phyloP scores from a whole-genome alignment of 331 rosid genomes.

The Phaseolus coccineus region DNA sequence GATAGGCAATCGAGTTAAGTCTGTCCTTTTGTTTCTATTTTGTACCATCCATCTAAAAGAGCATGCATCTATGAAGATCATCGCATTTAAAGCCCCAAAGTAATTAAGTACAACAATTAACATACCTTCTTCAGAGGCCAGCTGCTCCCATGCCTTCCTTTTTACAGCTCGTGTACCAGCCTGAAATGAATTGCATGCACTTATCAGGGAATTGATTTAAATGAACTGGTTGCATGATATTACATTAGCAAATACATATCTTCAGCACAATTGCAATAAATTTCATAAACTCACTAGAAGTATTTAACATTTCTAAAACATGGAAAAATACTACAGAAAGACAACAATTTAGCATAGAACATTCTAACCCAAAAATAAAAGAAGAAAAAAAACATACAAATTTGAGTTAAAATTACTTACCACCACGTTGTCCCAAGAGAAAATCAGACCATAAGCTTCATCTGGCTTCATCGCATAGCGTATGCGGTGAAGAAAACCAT shows the following conservation, averaged over 20 bases:
- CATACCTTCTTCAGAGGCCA: conserved; percentile 89
- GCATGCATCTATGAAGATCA: conserved; percentile 18
- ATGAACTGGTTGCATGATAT: background rate
- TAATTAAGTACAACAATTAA: conserved; percentile 26
- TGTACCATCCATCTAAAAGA: conserved; percentile 20
- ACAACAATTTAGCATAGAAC: conserved; percentile 24
- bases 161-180: conserved; percentile 85
- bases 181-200: conserved; percentile 60
- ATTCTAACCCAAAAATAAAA: background rate
- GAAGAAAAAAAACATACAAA: conserved; percentile 2
- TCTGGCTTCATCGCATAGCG: conserved; percentile 99
- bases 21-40: conserved; percentile 18
- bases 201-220: conserved; percentile 30
- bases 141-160: conserved; percentile 87
- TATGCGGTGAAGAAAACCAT: conserved; percentile 90
- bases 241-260: conserved; percentile 2
- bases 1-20: too few species aligned
- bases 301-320: conserved; percentile 35
- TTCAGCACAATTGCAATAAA: conserved; percentile 7
- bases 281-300: conserved; percentile 29
- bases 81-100: conserved; percentile 10
- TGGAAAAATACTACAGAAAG: conserved; percentile 26
- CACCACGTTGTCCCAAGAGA: conserved; percentile 98
- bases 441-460: conserved; percentile 97
- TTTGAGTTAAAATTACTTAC: conserved; percentile 55